Evolutionary conservation across 768 basidiomycete species (phyloP), one percentile per base, ranked within the genome.

Genomic region (Lentinula aciculospora): DNA sequence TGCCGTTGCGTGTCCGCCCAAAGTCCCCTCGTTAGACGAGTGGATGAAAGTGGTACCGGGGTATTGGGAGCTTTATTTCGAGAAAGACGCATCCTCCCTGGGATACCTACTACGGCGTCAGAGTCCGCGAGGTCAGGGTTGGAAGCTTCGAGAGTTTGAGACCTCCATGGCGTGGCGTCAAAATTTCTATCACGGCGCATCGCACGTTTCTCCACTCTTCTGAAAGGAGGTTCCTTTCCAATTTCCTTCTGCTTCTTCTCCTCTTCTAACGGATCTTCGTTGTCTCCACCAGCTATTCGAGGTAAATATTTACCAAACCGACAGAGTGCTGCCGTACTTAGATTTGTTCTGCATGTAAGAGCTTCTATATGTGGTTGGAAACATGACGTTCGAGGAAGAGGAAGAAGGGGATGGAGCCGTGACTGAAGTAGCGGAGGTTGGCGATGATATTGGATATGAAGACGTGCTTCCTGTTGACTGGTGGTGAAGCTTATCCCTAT

Each of bases 221-320:
- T 46, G 37, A 53, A 40, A 55, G 56, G 40, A 55, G 57, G 42
- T 49, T 40, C 47, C 65, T 63, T 63, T 60, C 6, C 8, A 34
- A 7, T 34, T 34, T 12, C 32, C 32, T 32, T 12, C 56, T 56
- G 56, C 46, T 53, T 36, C 63, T 53, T 61, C 47, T 59, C 65
- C 15, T 69, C 73, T 31, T 72, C 73, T 69, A 75, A 76, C 29
- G 76, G 68, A 46, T 86, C 86, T 31, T 85, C 82, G 4, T 78
- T 90, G 65, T 95, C 94, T 3, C 94, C 94, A 58, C 92, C 94
- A 3, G 93, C 94, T 67, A 98, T 96, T 13, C 95, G 83, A 37
- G 94, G 94, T 31, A 97, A 77, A 75, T 96, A 94, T 23, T 78
- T 76, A 31, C 94, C 94, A 9, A 96, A 72, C 61, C 76, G 82